Base-by-base conservation (phyloP, 331 rosid genomes). In the Prunus yedoensis region DNA sequence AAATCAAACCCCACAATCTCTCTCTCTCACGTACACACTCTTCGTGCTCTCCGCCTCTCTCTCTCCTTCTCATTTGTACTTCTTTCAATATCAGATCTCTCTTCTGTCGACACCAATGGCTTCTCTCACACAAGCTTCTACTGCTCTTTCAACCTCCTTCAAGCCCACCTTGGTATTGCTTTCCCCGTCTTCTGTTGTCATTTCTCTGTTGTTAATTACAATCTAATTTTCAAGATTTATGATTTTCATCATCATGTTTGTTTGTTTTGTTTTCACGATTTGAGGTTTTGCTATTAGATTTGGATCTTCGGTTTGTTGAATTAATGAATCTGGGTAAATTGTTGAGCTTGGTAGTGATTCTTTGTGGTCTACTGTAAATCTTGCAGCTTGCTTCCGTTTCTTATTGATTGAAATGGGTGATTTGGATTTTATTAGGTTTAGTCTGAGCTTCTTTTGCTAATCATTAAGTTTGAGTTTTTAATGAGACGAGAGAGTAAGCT, bases 21-120 rank as follows among this genome's bases (percentile, higher is more conserved):
- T 23, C 25, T 43, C 46, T 12, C 57, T 8, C 62, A 46, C 43
- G 8, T 38, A 13, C 78, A 43, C 78, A 21, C 71, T 20, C 90
- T 76, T 87, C 71, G 93, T 81, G 74, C 17, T 49, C 91, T 85
- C 91, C 92, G 93, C 76, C 89, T 27, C 45, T 51, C 71, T 25
- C 70, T 16, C 80, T 73, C 66, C 70, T 49, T 45, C 71, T 60
- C 25, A 23, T 56, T 54, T 25, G 58, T 57, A 11, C 25, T 54
- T 74, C 79, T 54, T 47, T 52, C 60, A 70, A 77, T 81, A 85
- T 68, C 86, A 83, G 89, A 86, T 91, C 93, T 75, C 81, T 68
- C 74, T 75, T 79, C 73, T 13, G 66, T 58, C 57, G 8, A 15
- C 84, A n/a, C 25, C 82, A 68, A 85, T 85, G 98, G 96, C 96